Evolutionary conservation across 768 basidiomycete species (phyloP).

Genomic region (Lactarius evosmus): DNA sequence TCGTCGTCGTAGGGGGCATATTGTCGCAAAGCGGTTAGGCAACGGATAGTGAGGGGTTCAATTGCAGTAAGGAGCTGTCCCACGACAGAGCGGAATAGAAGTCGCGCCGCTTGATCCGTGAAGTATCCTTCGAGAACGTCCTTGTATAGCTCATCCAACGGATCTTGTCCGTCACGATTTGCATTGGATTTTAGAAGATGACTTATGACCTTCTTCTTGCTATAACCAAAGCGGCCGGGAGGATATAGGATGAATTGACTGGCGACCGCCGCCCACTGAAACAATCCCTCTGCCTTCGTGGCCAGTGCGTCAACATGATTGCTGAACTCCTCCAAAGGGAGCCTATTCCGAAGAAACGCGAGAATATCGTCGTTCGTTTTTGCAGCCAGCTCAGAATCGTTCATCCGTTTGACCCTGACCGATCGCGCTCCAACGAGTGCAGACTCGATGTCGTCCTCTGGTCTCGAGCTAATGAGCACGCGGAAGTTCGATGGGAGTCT

Average conservation of each 20-base stretch:
- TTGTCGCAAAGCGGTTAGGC: neutral
- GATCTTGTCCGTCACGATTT: neutral
- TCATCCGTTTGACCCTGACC: neutral
- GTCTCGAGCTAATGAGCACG: neutral
- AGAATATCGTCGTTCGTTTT: neutral
- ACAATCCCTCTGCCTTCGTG: neutral
- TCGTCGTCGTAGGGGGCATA: neutral
- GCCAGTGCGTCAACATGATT: neutral
- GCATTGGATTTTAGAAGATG: too few relatives aligned
- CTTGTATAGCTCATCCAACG: too few relatives aligned
- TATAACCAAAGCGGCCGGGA: too few relatives aligned
- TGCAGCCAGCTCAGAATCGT: neutral
- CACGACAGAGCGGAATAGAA: neutral
- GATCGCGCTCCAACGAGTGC: neutral
- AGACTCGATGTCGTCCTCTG: neutral
- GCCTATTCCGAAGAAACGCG: neutral
- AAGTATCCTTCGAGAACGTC: too few relatives aligned
- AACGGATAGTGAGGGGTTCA: neutral
- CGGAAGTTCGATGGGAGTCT: constrained; percentile 2
- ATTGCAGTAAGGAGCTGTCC: neutral
- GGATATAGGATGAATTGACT: neutral
- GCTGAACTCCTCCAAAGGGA: neutral
- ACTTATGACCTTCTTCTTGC: too few relatives aligned
- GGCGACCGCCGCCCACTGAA: neutral
- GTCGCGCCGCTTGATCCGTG: neutral